Base-by-base conservation (phyloP, 768 basidiomycete genomes). In the Pisolithus tinctorius region DNA sequence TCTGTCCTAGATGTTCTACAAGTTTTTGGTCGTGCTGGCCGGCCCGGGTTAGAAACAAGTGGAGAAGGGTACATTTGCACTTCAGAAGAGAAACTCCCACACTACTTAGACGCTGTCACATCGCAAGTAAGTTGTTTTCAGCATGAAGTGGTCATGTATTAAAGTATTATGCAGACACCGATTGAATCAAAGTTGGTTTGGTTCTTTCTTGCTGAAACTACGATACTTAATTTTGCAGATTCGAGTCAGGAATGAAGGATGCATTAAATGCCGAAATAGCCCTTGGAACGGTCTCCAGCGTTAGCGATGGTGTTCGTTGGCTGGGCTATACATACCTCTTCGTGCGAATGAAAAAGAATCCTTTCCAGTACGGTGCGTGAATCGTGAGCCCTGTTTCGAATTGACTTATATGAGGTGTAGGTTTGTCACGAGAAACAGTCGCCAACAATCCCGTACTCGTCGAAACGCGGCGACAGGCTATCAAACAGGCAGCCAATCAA, bases 11-110 rank as follows among this genome's bases (percentile, higher is more conserved):
- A 99, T 67, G 96, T 99, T 3, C 71, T 99, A 3, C 94, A 99
- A 74, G 90, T 99, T 20, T 98, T 99, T 60, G 96, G 96, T 57
- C 84, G 96, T 68, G 96, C 96, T 49, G 96, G 92, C 36, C 79
- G 89, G 36, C 88, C 89, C 0, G 88, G 86, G 10, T 64, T 92
- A 47, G 95, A 98, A 68, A 81, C 78, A 16, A 94, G 93, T 56
- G 96, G 96, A 62, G 93, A 94, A 63, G 95, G 96, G 2, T 98
- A 89, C 66, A 96, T 99, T 56, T 96, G 93, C 54, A 98, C 96
- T 0, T 86, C 92, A 0, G 82, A 86, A 25, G 96, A 99, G 61
- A 97, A 94, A 68, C 78, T 99, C 27, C 72, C 81, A 1, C 93
- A 97, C 65, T 96, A 96, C 60, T 78, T 96, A 11, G 81, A 94